phyloP scores from a whole-genome alignment of 495 filamentous ascomycete species.

The Neurospora sp. region DNA sequence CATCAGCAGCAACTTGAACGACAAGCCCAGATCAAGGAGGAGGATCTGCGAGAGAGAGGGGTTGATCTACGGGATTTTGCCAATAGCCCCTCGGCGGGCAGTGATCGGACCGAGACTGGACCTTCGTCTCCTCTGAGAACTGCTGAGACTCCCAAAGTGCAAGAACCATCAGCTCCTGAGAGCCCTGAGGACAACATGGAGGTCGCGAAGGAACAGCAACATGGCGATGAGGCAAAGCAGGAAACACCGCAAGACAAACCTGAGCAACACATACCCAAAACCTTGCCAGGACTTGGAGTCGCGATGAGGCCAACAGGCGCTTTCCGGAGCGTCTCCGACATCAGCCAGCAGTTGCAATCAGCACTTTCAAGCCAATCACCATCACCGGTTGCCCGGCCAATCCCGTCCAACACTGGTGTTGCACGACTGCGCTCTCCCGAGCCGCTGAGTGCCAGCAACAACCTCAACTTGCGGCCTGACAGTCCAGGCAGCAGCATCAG shows the following conservation, averaged over 20 bases:
- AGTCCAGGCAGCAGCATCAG: constrained; percentile 38
- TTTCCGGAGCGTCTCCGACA: background rate
- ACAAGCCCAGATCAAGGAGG: constrained; percentile 15
- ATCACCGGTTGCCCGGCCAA: constrained; percentile 27
- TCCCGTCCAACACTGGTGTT: constrained; percentile 41
- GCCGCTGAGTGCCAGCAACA: constrained; percentile 14
- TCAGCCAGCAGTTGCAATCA: background rate
- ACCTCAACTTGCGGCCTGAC: constrained; percentile 39
- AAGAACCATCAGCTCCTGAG: background rate
- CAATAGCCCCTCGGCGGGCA: background rate
- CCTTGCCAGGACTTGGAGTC: background rate
- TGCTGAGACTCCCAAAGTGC: background rate
- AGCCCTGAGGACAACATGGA: background rate
- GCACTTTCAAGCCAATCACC: constrained; percentile 7
- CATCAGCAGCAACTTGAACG: background rate
- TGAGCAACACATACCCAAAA: background rate
- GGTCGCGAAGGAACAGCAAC: background rate
- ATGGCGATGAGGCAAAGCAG: background rate
- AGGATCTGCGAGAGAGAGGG: constrained; percentile 41
- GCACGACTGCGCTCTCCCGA: constrained; percentile 48
- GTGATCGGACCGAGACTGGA: background rate
- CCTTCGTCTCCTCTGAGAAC: background rate
- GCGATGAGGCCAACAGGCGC: background rate
- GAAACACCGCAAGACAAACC: background rate
- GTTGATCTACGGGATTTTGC: constrained; percentile 36